Percentiles rank a stretch among this genome's conserved stretches.
phyloP scores from a whole-genome alignment of 1,284 basidiomycete species.

The Papiliotrema flavescens region DNA sequence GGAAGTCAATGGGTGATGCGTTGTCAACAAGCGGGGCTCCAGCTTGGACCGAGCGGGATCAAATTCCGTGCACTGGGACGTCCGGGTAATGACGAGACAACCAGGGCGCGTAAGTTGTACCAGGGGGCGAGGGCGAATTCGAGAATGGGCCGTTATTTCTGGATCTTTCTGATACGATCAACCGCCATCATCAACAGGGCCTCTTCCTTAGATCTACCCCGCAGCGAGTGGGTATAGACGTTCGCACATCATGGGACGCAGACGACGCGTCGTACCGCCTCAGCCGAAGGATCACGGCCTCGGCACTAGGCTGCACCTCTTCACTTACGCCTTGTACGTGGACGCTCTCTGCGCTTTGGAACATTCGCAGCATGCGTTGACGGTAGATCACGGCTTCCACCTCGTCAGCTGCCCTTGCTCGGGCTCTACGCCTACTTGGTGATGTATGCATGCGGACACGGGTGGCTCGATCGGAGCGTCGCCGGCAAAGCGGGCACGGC shows the following conservation, averaged over 20 bases:
- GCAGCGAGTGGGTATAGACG: background rate
- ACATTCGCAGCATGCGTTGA: background rate
- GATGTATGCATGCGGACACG: conserved; percentile 13
- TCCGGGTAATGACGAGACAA: too few species aligned
- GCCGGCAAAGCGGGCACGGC: conserved; percentile 32
- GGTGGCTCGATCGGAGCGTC: conserved; percentile 17
- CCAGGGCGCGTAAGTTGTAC: too few species aligned
- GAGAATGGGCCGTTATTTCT: too few species aligned
- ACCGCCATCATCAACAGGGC: background rate
- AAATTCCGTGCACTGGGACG: too few species aligned
- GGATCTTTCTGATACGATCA: background rate
- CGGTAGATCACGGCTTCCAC: conserved; percentile 30
- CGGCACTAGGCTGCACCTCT: conserved; percentile 18
- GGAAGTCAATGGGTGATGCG: background rate
- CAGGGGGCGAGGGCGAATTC: background rate
- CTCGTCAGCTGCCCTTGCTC: conserved; percentile 29
- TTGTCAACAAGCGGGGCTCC: background rate
- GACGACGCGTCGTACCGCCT: background rate
- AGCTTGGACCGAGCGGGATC: too few species aligned
- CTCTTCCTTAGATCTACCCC: too few species aligned
- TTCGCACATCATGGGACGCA: background rate
- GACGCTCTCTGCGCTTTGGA: background rate
- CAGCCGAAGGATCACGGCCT: background rate
- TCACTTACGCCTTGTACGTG: conserved; percentile 35
- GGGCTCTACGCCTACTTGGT: conserved; percentile 27